Evolutionary conservation across 2,329 filamentous ascomycete species (phyloP).

Genomic region (Sporothrix inflata): DNA sequence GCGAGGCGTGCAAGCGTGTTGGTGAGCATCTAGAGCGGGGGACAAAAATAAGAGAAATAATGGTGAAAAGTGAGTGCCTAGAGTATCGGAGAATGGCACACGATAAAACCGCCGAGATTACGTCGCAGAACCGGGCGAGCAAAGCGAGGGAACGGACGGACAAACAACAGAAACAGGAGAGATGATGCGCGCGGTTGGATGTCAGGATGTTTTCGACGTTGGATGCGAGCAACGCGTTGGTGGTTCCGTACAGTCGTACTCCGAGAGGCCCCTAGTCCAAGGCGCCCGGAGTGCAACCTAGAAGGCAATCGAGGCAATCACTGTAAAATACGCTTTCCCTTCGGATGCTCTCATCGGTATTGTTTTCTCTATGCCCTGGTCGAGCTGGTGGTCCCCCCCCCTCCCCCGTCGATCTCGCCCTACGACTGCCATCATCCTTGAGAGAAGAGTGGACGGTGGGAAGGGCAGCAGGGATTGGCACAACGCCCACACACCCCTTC

Average conservation of each 20-base stretch:
- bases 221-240: background rate
- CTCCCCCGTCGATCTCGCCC: slow-evolving; percentile 6
- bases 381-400: background rate
- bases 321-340: background rate
- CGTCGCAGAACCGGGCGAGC: background rate
- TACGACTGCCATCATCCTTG: slow-evolving; percentile 11
- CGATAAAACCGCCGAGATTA: slow-evolving; percentile 1
- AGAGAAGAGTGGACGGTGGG: background rate
- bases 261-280: background rate
- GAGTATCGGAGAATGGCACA: background rate
- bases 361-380: background rate
- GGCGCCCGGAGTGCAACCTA: background rate
- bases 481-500: background rate
- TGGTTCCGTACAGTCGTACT: background rate
- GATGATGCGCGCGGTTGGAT: background rate
- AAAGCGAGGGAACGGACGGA: background rate
- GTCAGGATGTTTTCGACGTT: background rate
- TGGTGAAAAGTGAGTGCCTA: background rate
- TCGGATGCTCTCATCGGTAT: background rate
- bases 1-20: background rate
- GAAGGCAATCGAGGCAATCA: background rate
- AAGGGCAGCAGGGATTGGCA: background rate
- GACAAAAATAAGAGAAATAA: background rate
- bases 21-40: background rate
- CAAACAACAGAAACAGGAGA: slow-evolving; percentile 2